A percentile compares a stretch with the other conserved stretches of the same genome.
Conservation (phyloP, 1,284 basidiomycete species). For the Sanguinoderma infundibulare region DNA sequence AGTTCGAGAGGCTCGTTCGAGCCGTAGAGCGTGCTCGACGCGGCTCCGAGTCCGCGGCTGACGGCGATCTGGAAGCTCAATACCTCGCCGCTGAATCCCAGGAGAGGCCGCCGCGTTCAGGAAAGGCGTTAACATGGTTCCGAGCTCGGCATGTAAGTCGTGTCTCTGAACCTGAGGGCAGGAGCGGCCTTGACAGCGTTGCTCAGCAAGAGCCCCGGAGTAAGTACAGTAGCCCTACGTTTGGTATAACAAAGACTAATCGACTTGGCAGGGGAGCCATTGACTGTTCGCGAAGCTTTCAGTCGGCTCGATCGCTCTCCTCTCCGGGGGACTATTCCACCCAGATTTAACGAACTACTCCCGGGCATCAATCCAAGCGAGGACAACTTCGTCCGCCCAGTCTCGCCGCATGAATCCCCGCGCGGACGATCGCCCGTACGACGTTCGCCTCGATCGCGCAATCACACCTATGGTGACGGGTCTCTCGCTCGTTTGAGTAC, state of each 20-base stretch:
- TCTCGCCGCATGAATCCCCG: too few species aligned
- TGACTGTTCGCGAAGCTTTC: too few species aligned
- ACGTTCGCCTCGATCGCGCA: neutral
- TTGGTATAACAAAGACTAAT: neutral
- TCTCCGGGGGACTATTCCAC: too few species aligned
- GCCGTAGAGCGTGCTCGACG: slow-evolving; percentile 20
- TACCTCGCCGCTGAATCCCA: neutral
- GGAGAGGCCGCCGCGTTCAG: neutral
- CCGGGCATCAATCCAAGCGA: too few species aligned
- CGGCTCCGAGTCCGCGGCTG: neutral
- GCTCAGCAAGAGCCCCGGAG: neutral
- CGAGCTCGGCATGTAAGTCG: too few species aligned
- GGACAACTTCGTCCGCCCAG: too few species aligned
- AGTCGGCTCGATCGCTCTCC: too few species aligned
- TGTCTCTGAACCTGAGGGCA: neutral
- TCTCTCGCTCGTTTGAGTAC: too few species aligned
- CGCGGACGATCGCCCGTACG: neutral
- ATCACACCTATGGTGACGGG: too few species aligned
- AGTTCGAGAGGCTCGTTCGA: slow-evolving; percentile 11
- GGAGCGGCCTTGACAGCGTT: neutral
- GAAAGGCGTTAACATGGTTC: neutral
- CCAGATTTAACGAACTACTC: too few species aligned
- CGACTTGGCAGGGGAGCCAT: too few species aligned
- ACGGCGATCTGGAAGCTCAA: slow-evolving; percentile 9
- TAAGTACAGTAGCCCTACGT: neutral